Evolutionary conservation across 2,329 filamentous ascomycete genomes (phyloP).

Genomic region (Plenodomus lindquistii): DNA sequence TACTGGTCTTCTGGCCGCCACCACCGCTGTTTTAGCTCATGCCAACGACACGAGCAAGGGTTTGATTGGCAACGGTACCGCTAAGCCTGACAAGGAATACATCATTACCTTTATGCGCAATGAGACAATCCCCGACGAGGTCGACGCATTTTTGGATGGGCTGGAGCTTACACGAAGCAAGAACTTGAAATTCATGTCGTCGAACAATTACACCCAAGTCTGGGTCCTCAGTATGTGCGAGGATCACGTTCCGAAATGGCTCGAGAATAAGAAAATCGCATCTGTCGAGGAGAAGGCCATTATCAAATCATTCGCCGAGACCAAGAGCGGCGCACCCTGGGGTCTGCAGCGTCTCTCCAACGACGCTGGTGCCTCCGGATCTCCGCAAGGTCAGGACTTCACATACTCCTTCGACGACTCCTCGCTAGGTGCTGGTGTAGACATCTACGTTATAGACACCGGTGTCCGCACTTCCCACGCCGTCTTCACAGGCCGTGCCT

Average conservation of each 20-base stretch:
- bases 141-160: slow-evolving; percentile 19
- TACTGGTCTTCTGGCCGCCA: slow-evolving; percentile 28
- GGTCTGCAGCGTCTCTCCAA: slow-evolving; percentile 52
- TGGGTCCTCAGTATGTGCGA: slow-evolving; percentile 48
- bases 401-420: slow-evolving; percentile 48
- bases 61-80: slow-evolving; percentile 26
- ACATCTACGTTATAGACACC: slow-evolving; percentile 56
- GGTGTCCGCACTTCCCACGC: slow-evolving; percentile 52
- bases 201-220: slow-evolving; percentile 47
- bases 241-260: slow-evolving; percentile 45
- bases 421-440: slow-evolving; percentile 47
- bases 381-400: slow-evolving; percentile 39
- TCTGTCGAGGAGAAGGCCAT: slow-evolving; percentile 48
- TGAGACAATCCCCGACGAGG: slow-evolving; percentile 11
- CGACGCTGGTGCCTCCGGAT: slow-evolving; percentile 37
- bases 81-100: slow-evolving; percentile 28
- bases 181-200: slow-evolving; percentile 40
- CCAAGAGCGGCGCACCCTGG: slow-evolving; percentile 48
- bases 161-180: slow-evolving; percentile 43
- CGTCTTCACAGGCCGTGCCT: slow-evolving; percentile 50
- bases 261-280: slow-evolving; percentile 46
- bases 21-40: slow-evolving; percentile 19
- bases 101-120: slow-evolving; percentile 28
- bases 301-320: slow-evolving; percentile 34
- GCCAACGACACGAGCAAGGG: slow-evolving; percentile 20